Conservation (phyloP, 805 yeast species). For the Cyberlindnera nakhonratchasimensis region DNA sequence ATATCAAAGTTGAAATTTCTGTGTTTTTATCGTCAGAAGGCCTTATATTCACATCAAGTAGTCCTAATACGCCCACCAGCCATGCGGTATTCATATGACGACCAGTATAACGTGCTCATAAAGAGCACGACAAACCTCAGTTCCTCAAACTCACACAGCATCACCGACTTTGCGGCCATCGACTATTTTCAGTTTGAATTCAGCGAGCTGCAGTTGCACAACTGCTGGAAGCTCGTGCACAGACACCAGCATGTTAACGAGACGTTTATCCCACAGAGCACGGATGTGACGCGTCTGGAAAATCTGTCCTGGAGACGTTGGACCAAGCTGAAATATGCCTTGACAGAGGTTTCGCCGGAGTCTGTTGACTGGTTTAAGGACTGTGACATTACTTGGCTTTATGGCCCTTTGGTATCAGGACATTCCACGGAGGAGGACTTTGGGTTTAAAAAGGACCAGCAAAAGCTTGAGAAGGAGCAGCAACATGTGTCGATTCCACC, state of each 20-base stretch:
- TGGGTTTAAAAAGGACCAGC: constrained; percentile 12
- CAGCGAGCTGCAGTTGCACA: constrained; percentile 34
- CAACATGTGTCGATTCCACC: background rate
- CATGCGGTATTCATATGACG: constrained; percentile 26
- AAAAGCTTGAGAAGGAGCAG: too few species aligned
- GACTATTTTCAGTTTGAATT: constrained; percentile 40
- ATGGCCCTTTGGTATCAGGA: constrained; percentile 62
- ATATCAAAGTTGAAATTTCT: too few species aligned
- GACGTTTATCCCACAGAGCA: constrained; percentile 32
- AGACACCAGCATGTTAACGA: constrained; percentile 25
- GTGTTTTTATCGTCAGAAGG: too few species aligned
- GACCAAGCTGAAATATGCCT: constrained; percentile 71
- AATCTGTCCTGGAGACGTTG: constrained; percentile 95
- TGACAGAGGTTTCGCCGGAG: constrained; percentile 69
- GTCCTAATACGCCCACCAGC: too few species aligned
- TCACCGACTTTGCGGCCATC: constrained; percentile 27
- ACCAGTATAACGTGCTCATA: constrained; percentile 23
- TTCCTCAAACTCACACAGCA: constrained; percentile 7
- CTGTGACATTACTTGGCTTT: constrained; percentile 90
- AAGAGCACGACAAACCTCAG: constrained; percentile 14
- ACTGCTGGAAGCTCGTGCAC: constrained; percentile 41
- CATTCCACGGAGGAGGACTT: constrained; percentile 13
- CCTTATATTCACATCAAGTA: too few species aligned
- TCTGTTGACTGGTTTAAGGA: constrained; percentile 92
- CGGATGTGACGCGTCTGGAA: constrained; percentile 50